Evolutionary conservation across 257 asterid genomes (phyloP).

Genomic region (Paulownia fortunei): DNA sequence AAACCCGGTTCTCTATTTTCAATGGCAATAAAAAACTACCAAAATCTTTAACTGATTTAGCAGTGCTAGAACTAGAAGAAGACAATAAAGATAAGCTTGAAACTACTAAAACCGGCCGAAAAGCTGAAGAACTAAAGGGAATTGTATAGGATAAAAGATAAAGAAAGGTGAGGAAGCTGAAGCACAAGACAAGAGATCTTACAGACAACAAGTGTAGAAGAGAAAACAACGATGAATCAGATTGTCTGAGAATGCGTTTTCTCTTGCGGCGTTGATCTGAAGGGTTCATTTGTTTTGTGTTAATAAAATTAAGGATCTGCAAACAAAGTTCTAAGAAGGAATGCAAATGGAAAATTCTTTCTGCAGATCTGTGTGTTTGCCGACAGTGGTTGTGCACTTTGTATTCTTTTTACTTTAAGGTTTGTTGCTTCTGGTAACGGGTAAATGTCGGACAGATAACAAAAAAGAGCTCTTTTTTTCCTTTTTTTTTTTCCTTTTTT

Average conservation of each 20-base stretch:
- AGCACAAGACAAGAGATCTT: conserved; percentile 66
- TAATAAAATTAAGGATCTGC: neutral
- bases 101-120: conserved; percentile 73
- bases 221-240: conserved; percentile 36
- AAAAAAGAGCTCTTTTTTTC: neutral
- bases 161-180: conserved; percentile 56
- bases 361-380: conserved; percentile 49
- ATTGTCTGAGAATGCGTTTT: conserved; percentile 60
- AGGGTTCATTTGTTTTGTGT: conserved; percentile 55
- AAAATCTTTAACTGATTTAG: conserved; percentile 50
- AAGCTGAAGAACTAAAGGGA: conserved; percentile 59
- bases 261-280: conserved; percentile 85
- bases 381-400: conserved; percentile 49
- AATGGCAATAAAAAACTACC: conserved; percentile 39
- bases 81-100: conserved; percentile 67
- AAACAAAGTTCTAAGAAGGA: neutral
- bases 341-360: conserved; percentile 27
- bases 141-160: conserved; percentile 50
- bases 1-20: conserved; percentile 67
- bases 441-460: conserved; percentile 51
- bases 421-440: conserved; percentile 42
- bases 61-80: conserved; percentile 44
- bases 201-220: conserved; percentile 52
- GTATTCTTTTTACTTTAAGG: conserved; percentile 14
- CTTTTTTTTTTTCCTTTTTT: neutral